Evolutionary conservation across 352 stramenopile species (phyloP).

Genomic region (Phytopythium oedochilum): DNA sequence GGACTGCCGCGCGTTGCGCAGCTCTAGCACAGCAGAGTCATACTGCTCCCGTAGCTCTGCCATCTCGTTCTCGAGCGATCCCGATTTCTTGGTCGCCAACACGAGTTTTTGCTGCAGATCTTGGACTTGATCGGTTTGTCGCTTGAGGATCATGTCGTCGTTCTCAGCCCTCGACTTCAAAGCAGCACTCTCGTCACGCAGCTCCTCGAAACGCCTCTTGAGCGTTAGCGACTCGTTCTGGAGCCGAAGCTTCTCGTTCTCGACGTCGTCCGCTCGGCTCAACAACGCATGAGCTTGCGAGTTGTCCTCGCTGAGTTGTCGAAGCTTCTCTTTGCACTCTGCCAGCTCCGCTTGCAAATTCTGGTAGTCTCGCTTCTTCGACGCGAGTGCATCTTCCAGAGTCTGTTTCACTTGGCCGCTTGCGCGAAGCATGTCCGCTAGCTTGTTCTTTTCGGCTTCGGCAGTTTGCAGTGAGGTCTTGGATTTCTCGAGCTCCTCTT

Average conservation of each 20-base stretch:
- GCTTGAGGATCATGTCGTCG: conserved; percentile 32
- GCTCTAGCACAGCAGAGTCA: conserved; percentile 40
- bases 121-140: conserved; percentile 45
- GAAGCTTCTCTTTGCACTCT: conserved; percentile 45
- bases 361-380: conserved; percentile 46
- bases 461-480: conserved; percentile 29
- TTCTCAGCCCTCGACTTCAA: conserved; percentile 53
- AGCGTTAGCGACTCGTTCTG: conserved; percentile 58
- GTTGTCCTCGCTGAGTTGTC: conserved; percentile 29
- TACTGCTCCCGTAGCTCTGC: conserved; percentile 47
- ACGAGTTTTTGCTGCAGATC: conserved; percentile 37
- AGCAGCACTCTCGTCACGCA: conserved; percentile 57
- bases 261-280: conserved; percentile 43
- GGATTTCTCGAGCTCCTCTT: conserved; percentile 47
- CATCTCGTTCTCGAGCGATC: conserved; percentile 45
- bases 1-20: conserved; percentile 53
- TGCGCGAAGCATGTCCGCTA: conserved; percentile 28
- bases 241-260: conserved; percentile 62
- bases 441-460: conserved; percentile 43
- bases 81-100: conserved; percentile 26
- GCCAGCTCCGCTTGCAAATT: conserved; percentile 36
- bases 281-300: conserved; percentile 33
- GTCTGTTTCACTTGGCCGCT: conserved; percentile 33
- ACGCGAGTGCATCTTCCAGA: conserved; percentile 40
- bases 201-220: conserved; percentile 53